Percentiles rank a stretch among this genome's conserved stretches.
Evolutionary conservation across 2,329 filamentous ascomycete species (phyloP).

Genomic region (Celoporthe dispersa): DNA sequence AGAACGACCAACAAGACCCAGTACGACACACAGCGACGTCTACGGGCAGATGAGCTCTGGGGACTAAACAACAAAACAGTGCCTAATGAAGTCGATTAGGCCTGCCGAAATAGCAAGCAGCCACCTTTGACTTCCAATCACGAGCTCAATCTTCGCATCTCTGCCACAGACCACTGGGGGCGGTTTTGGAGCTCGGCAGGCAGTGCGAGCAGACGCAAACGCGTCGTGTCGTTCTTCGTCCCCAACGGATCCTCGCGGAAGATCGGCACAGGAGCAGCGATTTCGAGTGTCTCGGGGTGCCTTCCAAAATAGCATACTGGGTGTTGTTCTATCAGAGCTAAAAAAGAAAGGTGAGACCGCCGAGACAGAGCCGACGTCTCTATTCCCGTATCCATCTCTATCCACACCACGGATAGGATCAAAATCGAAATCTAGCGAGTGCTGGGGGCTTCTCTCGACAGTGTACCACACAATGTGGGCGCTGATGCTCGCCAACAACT

Average conservation of each 20-base stretch:
- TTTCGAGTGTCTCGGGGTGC: neutral
- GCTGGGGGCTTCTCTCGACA: neutral
- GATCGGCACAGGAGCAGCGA: neutral
- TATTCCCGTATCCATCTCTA: neutral
- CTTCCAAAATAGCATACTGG: neutral
- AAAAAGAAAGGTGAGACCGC: slow-evolving; percentile 5
- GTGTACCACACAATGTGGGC: neutral
- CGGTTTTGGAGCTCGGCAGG: neutral
- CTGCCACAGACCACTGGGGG: neutral
- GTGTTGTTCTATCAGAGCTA: neutral
- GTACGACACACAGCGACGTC: neutral
- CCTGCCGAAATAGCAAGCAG: neutral
- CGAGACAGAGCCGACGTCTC: neutral
- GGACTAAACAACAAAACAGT: neutral
- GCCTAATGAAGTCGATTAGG: neutral
- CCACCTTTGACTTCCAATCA: neutral
- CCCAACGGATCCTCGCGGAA: neutral
- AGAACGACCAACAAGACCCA: neutral
- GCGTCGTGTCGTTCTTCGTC: neutral
- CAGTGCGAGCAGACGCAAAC: neutral
- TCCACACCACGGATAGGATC: neutral
- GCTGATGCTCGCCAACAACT: neutral
- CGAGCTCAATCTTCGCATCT: neutral
- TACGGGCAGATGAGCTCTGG: neutral
- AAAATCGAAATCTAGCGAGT: neutral